These are phyloP conservation scores for Ashbya aceris DNA, from an alignment of 1,139 yeast genomes.

Conservation along the genomic window DNA sequence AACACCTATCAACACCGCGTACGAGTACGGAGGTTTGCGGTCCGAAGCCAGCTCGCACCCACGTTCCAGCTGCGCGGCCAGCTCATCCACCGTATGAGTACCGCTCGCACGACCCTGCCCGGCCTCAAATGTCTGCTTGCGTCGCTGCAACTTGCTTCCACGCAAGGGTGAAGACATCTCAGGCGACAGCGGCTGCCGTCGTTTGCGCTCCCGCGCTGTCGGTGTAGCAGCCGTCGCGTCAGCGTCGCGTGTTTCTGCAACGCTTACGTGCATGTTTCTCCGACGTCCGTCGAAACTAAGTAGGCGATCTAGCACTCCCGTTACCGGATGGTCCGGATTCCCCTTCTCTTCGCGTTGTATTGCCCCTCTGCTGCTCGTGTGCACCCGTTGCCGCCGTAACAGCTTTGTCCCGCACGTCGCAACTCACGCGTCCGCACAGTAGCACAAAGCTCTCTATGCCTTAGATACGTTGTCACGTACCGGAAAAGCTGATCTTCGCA, in stretches of 20 bases:
- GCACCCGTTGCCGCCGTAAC: too few relatives aligned
- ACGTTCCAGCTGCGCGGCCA: constrained; percentile 14
- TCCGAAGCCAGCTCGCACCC: constrained; percentile 20
- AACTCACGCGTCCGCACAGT: too few relatives aligned
- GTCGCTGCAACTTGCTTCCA: constrained; percentile 18
- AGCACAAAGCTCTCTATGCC: too few relatives aligned
- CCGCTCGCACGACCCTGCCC: constrained; percentile 14
- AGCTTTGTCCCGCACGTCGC: too few relatives aligned
- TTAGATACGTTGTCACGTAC: too few relatives aligned
- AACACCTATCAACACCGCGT: constrained; percentile 90
- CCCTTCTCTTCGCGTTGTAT: too few relatives aligned
- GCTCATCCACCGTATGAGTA: constrained; percentile 16
- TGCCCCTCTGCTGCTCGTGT: too few relatives aligned
- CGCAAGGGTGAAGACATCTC: constrained; percentile 39
- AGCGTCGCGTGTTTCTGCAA: neutral
- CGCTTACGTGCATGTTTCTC: neutral
- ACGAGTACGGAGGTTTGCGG: constrained; percentile 83
- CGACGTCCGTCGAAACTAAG: too few relatives aligned
- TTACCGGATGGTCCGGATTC: too few relatives aligned
- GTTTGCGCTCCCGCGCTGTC: constrained; percentile 4
- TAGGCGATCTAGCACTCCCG: too few relatives aligned
- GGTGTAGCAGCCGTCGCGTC: constrained; percentile 6
- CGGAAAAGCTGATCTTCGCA: too few relatives aligned
- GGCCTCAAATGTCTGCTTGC: constrained; percentile 10
- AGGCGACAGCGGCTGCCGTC: constrained; percentile 34